Evolutionary conservation across 371 early-diverging fungal genomes (phyloP).

Genomic region (Encephalitozoon intestinalis): DNA sequence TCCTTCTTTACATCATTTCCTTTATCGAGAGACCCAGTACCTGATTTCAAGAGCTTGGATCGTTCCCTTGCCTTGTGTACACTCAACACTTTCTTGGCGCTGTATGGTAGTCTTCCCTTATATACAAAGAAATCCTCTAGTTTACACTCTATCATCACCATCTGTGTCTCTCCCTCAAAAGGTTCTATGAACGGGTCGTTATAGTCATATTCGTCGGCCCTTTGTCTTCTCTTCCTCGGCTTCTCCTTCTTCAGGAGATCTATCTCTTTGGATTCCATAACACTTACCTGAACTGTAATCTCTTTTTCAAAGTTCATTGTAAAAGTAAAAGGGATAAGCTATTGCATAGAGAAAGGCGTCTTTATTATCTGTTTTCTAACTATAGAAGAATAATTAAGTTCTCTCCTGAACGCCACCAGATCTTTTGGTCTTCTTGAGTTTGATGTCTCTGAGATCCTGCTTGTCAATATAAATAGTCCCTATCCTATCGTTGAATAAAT

Average conservation of each 20-base stretch:
- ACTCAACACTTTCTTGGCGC: constrained; percentile 39
- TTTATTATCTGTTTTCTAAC: background rate
- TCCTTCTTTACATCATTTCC: background rate
- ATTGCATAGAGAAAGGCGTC: background rate
- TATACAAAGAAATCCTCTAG: constrained; percentile 58
- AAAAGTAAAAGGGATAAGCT: background rate
- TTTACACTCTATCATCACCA: constrained; percentile 49
- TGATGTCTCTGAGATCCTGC: constrained; percentile 50
- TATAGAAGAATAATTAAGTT: background rate
- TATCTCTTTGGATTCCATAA: constrained; percentile 35
- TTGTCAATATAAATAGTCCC: constrained; percentile 48
- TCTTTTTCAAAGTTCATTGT: background rate
- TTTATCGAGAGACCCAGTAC: background rate
- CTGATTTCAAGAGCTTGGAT: background rate
- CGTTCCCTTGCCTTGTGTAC: constrained; percentile 1
- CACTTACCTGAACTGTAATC: constrained; percentile 2
- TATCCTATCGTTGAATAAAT: constrained; percentile 42
- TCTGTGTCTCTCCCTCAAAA: constrained; percentile 50
- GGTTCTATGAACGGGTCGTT: constrained; percentile 53
- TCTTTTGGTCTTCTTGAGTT: constrained; percentile 28
- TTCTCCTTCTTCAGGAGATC: constrained; percentile 31
- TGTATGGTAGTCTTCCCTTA: constrained; percentile 33
- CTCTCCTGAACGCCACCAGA: background rate
- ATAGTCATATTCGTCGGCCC: constrained; percentile 53
- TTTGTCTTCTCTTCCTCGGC: constrained; percentile 29